Base-by-base conservation (phyloP, 2,329 filamentous ascomycete species). In the Zasmidium citrigriseum region DNA sequence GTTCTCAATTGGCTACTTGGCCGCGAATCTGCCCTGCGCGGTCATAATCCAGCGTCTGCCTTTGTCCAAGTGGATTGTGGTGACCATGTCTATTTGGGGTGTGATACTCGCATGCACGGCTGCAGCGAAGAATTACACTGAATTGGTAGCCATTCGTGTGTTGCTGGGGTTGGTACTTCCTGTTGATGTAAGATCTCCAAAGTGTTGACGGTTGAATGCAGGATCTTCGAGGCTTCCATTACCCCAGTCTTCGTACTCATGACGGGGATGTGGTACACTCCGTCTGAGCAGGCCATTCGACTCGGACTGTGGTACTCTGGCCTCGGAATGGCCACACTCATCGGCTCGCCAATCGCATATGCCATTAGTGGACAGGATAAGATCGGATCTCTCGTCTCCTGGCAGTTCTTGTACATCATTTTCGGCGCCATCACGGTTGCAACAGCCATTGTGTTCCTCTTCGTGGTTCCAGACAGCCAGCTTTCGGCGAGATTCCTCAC, bases 241-340 rank as follows among this genome's bases (percentile, higher is more conserved):
- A 78, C 80, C 0, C 83, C 83, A 0, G 78, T 78, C n/a, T 76
- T 85, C 54, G 80, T 83, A 47, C 74, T 84, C 14, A 78, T 84
- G 54, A 83, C 82, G 0, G 76, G 76, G 1, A 82, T 82, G 74
- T 68, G 66, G 65, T 70, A 70, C 56, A 67, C 62, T 25, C 49
- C 56, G 34, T 20, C 50, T 10, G 85, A 89, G 65, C 86, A 89
- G 70, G 84, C 86, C 0, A 70, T 86, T 21, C 78, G 86, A 0
- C 80, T 87, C 2, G 84, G 85, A 0, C 80, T 80, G 11, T 89
- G 86, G 86, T 89, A 89, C 62, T 78, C 82, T 7, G 86, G 83
- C 0, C 88, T 85, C 55, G 84, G 84, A 0, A 53, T 80, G 0
- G 82, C 82, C 0, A 85, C 80, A 7, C 83, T 87, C 45, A 54